phyloP scores from a whole-genome alignment of 495 filamentous ascomycete genomes.

The Xylaria scruposa region DNA sequence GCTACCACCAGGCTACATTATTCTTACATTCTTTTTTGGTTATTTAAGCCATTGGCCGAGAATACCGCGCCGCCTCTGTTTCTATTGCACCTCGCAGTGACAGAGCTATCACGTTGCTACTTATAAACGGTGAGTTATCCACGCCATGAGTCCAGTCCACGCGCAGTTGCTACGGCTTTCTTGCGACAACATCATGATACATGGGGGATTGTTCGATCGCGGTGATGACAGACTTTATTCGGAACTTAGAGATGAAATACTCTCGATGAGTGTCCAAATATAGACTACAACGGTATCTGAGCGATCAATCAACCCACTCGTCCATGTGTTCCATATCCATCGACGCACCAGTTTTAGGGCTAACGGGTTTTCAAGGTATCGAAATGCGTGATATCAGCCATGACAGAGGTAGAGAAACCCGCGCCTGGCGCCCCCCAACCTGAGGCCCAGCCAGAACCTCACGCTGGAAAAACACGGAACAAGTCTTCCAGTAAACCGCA shows the following conservation, averaged over 20 bases:
- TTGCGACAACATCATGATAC: background rate
- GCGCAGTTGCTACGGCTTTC: background rate
- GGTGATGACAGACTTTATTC: conserved; percentile 66
- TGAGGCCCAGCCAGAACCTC: conserved; percentile 30
- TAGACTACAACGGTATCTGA: conserved; percentile 99
- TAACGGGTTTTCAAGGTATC: conserved; percentile 38
- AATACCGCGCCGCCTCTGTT: background rate
- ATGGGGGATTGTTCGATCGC: conserved; percentile 39
- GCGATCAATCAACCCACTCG: conserved; percentile 47
- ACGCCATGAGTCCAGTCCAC: too few relatives aligned
- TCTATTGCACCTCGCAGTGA: background rate
- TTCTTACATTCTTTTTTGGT: background rate
- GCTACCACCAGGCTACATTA: conserved; percentile 17
- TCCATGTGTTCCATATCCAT: background rate
- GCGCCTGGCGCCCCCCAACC: conserved; percentile 31
- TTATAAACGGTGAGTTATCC: conserved; percentile 25
- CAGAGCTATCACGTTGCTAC: background rate
- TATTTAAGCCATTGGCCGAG: background rate
- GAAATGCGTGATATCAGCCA: conserved; percentile 47
- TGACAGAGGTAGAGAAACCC: conserved; percentile 48
- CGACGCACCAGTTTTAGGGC: background rate
- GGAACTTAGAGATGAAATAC: conserved; percentile 74
- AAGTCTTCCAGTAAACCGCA: conserved; percentile 25
- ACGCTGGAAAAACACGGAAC: background rate
- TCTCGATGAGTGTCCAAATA: conserved; percentile 75